Evolutionary conservation across 768 basidiomycete species (phyloP).

Genomic region (Tulasnella sp.): DNA sequence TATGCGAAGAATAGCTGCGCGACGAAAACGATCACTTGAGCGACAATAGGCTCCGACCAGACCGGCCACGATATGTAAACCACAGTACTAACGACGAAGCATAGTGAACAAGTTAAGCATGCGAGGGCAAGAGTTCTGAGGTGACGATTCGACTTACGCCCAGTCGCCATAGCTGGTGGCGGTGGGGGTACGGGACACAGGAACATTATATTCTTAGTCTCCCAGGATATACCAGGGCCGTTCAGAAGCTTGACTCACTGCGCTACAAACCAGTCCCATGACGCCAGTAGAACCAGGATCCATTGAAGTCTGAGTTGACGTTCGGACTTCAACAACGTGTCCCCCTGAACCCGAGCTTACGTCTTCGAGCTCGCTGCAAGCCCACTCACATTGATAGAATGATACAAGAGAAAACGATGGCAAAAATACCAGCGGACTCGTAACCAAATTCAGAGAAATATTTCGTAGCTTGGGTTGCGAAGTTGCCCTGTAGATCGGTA

Average conservation of each 20-base stretch:
- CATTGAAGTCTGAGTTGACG: neutral
- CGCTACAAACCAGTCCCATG: neutral
- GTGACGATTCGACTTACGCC: neutral
- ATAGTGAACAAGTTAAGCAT: neutral
- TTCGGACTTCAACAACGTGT: neutral
- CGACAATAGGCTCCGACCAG: constrained; percentile 9
- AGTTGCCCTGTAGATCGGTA: neutral
- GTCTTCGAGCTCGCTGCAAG: neutral
- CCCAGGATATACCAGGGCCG: neutral
- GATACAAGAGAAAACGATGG: neutral
- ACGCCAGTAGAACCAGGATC: neutral
- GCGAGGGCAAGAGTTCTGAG: neutral
- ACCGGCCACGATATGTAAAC: neutral
- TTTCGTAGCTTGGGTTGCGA: neutral
- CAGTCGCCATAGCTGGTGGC: neutral
- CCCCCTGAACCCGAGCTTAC: neutral
- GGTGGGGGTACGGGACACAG: too few relatives aligned
- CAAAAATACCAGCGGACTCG: neutral
- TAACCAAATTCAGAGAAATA: neutral
- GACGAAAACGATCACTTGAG: neutral
- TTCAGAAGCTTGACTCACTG: neutral
- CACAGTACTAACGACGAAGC: neutral
- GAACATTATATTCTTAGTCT: too few relatives aligned
- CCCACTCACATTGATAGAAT: neutral
- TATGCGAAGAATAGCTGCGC: constrained; percentile 18